These are phyloP conservation scores for Alternaria atra DNA, from an alignment of 2,329 filamentous ascomycete genomes.

Conservation along the genomic window DNA sequence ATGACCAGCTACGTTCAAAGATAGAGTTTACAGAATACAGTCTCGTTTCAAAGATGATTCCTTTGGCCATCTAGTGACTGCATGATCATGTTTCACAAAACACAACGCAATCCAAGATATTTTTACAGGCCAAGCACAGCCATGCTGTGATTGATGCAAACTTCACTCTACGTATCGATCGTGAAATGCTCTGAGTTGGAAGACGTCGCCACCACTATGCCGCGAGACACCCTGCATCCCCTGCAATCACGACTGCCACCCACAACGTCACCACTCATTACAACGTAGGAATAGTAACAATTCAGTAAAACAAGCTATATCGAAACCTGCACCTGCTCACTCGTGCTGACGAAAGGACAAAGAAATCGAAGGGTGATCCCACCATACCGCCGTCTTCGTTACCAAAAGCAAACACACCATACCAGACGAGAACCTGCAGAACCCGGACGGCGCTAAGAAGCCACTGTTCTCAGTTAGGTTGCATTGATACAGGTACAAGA, in stretches of 20 bases:
- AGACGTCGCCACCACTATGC: background rate
- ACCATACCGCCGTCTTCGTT: constrained; percentile 41
- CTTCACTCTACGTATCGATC: background rate
- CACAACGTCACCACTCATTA: constrained; percentile 5
- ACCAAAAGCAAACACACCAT: background rate
- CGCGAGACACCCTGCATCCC: too few relatives aligned
- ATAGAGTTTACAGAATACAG: background rate
- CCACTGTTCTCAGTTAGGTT: constrained; percentile 12
- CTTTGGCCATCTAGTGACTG: background rate
- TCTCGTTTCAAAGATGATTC: background rate
- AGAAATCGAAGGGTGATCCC: constrained; percentile 8
- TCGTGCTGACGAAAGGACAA: background rate
- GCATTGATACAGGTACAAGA: constrained; percentile 6
- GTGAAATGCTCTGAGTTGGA: background rate
- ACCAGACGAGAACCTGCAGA: background rate
- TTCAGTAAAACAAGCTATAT: constrained; percentile 15
- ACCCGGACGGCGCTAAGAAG: constrained; percentile 5
- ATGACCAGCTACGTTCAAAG: too few relatives aligned
- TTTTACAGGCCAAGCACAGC: background rate
- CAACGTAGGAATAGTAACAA: constrained; percentile 5
- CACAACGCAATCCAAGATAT: background rate
- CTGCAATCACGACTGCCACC: background rate
- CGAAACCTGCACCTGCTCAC: background rate
- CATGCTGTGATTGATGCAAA: background rate
- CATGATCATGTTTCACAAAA: background rate